Percentiles rank a stretch among this genome's conserved stretches.
phyloP scores from a whole-genome alignment of 1,284 basidiomycete genomes.

The Albatrellus sp. region DNA sequence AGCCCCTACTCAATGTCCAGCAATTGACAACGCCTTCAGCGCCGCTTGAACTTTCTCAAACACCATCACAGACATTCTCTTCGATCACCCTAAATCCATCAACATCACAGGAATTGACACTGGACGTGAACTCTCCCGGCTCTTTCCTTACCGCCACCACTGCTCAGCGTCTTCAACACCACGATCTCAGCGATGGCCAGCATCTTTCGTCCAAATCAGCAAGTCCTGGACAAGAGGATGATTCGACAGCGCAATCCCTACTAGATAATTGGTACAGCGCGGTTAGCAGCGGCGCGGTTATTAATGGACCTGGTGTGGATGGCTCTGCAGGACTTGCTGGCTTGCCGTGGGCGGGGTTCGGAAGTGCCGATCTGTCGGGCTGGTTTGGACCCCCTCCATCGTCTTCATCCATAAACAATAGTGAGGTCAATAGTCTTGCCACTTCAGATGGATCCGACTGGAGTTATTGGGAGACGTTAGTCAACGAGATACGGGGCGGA shows the following conservation, averaged over 20 bases:
- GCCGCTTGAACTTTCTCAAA: background rate
- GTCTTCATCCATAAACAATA: slow-evolving; percentile 1
- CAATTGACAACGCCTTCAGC: slow-evolving; percentile 14
- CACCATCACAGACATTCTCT: slow-evolving; percentile 8
- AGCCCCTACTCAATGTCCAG: slow-evolving; percentile 38
- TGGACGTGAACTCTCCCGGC: slow-evolving; percentile 3
- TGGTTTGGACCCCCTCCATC: slow-evolving; percentile 35
- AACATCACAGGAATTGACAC: slow-evolving; percentile 6
- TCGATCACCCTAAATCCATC: slow-evolving; percentile 5
- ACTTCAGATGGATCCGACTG: slow-evolving; percentile 59
- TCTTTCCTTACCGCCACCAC: slow-evolving; percentile 34
- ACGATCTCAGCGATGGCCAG: slow-evolving; percentile 23
- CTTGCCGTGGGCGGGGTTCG: slow-evolving; percentile 51
- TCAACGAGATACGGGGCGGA: slow-evolving; percentile 59
- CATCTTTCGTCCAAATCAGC: slow-evolving; percentile 40
- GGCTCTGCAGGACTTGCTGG: slow-evolving; percentile 32
- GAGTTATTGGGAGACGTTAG: slow-evolving; percentile 72
- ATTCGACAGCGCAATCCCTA: slow-evolving; percentile 53
- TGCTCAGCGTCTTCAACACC: slow-evolving; percentile 50
- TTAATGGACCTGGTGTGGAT: slow-evolving; percentile 45
- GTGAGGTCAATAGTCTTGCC: slow-evolving; percentile 18
- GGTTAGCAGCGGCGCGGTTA: slow-evolving; percentile 56
- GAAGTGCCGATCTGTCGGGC: slow-evolving; percentile 43
- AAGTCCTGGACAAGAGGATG: slow-evolving; percentile 63
- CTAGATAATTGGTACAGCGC: slow-evolving; percentile 72